These are phyloP conservation scores for Termitomyces sp. DNA, from an alignment of 768 basidiomycete species.

Conservation along the genomic window DNA sequence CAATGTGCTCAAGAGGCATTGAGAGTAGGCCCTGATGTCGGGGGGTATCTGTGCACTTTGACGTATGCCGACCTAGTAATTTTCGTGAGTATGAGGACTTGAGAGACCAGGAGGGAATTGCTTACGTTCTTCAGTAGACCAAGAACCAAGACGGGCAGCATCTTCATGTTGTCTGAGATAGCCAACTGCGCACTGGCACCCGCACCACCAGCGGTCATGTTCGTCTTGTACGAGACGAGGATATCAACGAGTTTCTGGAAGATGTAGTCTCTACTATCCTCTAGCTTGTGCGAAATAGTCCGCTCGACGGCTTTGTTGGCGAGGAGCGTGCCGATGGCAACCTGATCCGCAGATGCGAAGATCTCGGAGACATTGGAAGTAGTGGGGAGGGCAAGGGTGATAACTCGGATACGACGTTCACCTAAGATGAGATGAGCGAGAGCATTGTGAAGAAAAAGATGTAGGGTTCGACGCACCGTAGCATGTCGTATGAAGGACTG, in stretches of 20 bases:
- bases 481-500: conserved; percentile 91
- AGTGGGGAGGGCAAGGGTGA: conserved; percentile 84
- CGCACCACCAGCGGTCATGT: conserved; percentile 91
- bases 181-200: conserved; percentile 94
- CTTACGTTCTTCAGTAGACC: conserved; percentile 92
- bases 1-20: conserved; percentile 84
- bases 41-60: conserved; percentile 97
- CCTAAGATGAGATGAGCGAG: conserved; percentile 23
- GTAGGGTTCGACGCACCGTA: conserved; percentile 51
- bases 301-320: conserved; percentile 94
- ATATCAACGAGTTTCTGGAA: conserved; percentile 84
- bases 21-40: conserved; percentile 93
- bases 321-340: conserved; percentile 78
- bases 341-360: conserved; percentile 86
- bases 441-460: neutral
- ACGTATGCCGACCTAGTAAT: conserved; percentile 76
- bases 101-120: conserved; percentile 4
- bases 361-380: conserved; percentile 86
- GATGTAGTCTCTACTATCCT: conserved; percentile 85
- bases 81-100: neutral
- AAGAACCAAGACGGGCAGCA: conserved; percentile 87
- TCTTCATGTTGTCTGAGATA: conserved; percentile 90
- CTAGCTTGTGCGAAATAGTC: conserved; percentile 78
- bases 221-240: conserved; percentile 86
- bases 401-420: conserved; percentile 87